Conservation (phyloP, 805 yeast species). For the Wickerhamiella sorbophila region DNA sequence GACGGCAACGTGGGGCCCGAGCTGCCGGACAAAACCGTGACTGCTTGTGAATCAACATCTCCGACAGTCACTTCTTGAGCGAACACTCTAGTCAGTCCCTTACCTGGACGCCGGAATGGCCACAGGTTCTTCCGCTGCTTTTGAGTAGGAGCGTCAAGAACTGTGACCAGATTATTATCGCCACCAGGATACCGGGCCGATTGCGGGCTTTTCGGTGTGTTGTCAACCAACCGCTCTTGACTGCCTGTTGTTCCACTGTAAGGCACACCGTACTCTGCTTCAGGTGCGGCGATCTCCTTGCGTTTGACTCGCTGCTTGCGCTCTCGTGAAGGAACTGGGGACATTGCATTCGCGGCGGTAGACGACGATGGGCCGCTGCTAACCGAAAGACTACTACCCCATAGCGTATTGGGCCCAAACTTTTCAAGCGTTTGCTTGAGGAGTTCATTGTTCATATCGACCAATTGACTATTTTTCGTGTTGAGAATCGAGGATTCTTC, state of each 20-base stretch:
- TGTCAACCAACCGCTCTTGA: not conserved
- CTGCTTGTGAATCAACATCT: not conserved
- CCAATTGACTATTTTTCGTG: constrained; percentile 25
- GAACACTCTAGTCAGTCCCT: constrained; percentile 1
- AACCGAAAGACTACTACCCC: constrained; percentile 3
- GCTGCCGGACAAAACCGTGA: not conserved
- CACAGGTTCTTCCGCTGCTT: constrained; percentile 1
- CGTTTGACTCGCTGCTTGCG: not conserved
- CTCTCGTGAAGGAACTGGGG: not conserved
- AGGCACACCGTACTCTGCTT: not conserved
- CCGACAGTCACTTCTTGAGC: constrained; percentile 3
- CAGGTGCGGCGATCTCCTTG: not conserved
- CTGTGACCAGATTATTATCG: constrained; percentile 2
- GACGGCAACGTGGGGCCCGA: not conserved
- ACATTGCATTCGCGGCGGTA: not conserved
- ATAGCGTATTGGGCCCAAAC: constrained; percentile 16
- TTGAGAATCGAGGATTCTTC: constrained; percentile 24
- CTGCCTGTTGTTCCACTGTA: not conserved
- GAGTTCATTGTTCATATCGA: constrained; percentile 27
- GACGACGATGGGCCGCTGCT: not conserved
- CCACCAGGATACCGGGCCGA: not conserved
- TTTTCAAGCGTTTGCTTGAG: constrained; percentile 24
- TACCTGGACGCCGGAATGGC: constrained; percentile 5
- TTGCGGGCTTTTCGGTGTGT: not conserved
- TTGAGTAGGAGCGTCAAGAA: constrained; percentile 1